Percentiles rank a stretch among this genome's conserved stretches.
Evolutionary conservation across 2,329 filamentous ascomycete genomes (phyloP).

Genomic region (Aspergillus quadricinctus): DNA sequence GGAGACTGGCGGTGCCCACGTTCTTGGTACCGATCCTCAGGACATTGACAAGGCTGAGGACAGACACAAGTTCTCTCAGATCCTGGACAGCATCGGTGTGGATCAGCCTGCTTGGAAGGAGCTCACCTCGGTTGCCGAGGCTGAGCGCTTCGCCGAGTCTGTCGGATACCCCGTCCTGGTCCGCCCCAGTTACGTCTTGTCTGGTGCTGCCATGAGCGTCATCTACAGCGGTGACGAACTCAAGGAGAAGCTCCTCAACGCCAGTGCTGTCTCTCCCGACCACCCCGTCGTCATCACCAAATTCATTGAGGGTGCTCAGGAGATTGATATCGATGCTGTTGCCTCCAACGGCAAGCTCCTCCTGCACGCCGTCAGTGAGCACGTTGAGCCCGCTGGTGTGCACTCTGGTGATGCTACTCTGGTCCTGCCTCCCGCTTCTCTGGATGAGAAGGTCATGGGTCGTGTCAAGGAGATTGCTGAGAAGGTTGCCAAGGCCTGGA

Average conservation of each 20-base stretch:
- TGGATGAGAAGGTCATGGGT: slow-evolving; percentile 72
- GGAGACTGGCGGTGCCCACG: slow-evolving; percentile 81
- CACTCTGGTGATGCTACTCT: slow-evolving; percentile 97
- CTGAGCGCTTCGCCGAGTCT: slow-evolving; percentile 76
- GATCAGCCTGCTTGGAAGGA: slow-evolving; percentile 99
- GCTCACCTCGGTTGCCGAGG: slow-evolving; percentile 80
- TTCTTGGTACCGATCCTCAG: slow-evolving; percentile 86
- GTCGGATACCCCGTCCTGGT: slow-evolving; percentile 95
- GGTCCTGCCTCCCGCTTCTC: slow-evolving; percentile 77
- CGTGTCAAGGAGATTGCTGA: slow-evolving; percentile 92
- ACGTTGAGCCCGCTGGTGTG: slow-evolving; percentile 94
- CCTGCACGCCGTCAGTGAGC: slow-evolving; percentile 88
- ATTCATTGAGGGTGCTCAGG: slow-evolving; percentile 93
- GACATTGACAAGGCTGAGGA: slow-evolving; percentile 99
- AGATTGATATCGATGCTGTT: slow-evolving; percentile 95
- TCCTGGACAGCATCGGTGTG: slow-evolving; percentile 92
- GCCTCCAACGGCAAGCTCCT: slow-evolving; percentile 81
- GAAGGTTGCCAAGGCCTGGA: slow-evolving; percentile 96
- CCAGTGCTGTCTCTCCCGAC: slow-evolving; percentile 85
- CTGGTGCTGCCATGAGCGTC: slow-evolving; percentile 97
- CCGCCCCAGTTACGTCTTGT: slow-evolving; percentile 91
- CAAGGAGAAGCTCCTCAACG: slow-evolving; percentile 89
- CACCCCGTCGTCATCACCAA: slow-evolving; percentile 98
- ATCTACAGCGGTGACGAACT: slow-evolving; percentile 84
- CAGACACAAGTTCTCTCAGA: slow-evolving; percentile 96